A percentile compares a stretch with the other conserved stretches of the same genome.
Evolutionary conservation across 345 rosid genomes (phyloP).

Genomic region (Melaleuca quinquenervia): DNA sequence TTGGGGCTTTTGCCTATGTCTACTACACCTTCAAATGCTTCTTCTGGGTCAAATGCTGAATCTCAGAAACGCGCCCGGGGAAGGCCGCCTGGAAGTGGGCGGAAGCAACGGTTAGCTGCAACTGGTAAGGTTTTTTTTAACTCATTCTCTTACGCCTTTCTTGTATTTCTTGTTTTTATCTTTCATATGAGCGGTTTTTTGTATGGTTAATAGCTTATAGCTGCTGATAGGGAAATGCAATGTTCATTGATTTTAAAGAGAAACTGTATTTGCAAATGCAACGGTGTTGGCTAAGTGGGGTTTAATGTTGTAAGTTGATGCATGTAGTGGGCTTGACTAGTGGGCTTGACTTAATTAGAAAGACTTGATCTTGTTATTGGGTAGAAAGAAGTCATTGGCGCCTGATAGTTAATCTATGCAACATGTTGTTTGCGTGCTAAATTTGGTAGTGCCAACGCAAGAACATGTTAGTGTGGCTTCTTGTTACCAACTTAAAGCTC

Average conservation of each 20-base stretch:
- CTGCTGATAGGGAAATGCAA: background rate
- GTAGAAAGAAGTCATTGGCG: background rate
- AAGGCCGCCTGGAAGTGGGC: constrained; percentile 94
- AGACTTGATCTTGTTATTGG: background rate
- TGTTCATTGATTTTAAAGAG: background rate
- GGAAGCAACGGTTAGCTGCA: constrained; percentile 87
- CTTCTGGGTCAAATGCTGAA: constrained; percentile 42
- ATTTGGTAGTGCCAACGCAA: background rate
- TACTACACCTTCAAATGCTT: constrained; percentile 40
- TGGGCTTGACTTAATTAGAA: background rate
- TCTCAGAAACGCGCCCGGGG: constrained; percentile 58
- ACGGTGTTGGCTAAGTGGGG: background rate
- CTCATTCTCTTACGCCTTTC: background rate
- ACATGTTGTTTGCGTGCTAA: background rate
- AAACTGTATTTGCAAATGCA: background rate
- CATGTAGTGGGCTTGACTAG: background rate
- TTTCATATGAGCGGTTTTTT: background rate
- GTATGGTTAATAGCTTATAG: background rate
- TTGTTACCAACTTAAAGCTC: background rate
- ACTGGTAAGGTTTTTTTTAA: constrained; percentile 50
- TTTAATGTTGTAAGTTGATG: background rate
- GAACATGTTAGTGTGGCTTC: background rate
- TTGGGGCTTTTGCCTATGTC: constrained; percentile 71
- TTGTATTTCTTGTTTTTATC: background rate
- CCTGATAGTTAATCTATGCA: background rate